Evolutionary conservation across 495 filamentous ascomycete species (phyloP).

Genomic region (Ascobolus immersus): DNA sequence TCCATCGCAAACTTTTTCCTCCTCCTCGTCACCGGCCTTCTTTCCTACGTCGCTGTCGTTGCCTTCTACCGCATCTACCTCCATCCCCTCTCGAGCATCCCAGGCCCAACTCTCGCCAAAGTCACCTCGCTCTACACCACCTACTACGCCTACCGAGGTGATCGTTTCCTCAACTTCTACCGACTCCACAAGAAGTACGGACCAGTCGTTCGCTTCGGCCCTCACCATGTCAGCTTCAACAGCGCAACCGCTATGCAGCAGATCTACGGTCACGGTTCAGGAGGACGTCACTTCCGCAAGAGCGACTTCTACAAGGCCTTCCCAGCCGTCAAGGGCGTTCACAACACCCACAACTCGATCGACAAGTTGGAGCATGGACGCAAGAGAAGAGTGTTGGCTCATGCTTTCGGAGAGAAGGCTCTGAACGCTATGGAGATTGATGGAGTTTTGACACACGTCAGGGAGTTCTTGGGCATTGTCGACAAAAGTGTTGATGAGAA

Average conservation of each 20-base stretch:
- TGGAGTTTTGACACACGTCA: constrained; percentile 25
- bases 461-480: constrained; percentile 19
- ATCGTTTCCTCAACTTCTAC: constrained; percentile 9
- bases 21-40: no score
- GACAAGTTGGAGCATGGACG: constrained; percentile 27
- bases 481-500: constrained; percentile 1
- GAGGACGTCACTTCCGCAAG: constrained; percentile 21
- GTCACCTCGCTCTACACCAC: constrained; percentile 23
- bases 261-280: constrained; percentile 27
- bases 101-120: constrained; percentile 28
- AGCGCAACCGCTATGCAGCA: constrained; percentile 25
- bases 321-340: constrained; percentile 28
- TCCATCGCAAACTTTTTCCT: no score
- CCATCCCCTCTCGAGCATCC: constrained; percentile 38
- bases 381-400: constrained; percentile 28
- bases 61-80: constrained; percentile 27
- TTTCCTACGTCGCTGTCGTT: constrained; percentile 6
- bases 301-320: constrained; percentile 29
- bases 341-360: constrained; percentile 31
- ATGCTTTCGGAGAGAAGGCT: constrained; percentile 28
- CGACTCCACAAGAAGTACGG: constrained; percentile 18
- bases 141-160: constrained; percentile 10
- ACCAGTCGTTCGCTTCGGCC: constrained; percentile 23
- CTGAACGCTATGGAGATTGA: constrained; percentile 28
- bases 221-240: constrained; percentile 26